phyloP scores from a whole-genome alignment of 2,329 filamentous ascomycete species.

The Zymoseptoria crescenta region DNA sequence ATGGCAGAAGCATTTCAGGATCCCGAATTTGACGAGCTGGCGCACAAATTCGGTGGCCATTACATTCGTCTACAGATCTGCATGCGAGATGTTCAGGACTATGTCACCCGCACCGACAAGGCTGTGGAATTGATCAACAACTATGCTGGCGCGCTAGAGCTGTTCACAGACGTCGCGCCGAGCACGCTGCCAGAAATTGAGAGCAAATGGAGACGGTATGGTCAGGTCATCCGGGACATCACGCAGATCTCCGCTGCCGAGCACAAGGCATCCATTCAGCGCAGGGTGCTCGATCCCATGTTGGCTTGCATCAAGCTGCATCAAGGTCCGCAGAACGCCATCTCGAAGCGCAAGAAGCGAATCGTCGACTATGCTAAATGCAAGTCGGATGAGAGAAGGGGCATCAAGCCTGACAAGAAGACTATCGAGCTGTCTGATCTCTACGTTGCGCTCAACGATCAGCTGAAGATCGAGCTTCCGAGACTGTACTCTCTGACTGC shows the following conservation, averaged over 20 bases:
- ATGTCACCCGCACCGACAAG: slow-evolving; percentile 71
- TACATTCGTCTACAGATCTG: slow-evolving; percentile 89
- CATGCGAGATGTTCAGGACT: slow-evolving; percentile 86
- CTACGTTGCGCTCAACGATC: slow-evolving; percentile 85
- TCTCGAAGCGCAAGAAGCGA: slow-evolving; percentile 93
- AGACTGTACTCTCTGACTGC: slow-evolving; percentile 74
- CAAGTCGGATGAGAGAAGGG: slow-evolving; percentile 66
- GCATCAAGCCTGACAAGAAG: slow-evolving; percentile 82
- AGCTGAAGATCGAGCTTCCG: slow-evolving; percentile 85
- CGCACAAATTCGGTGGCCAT: slow-evolving; percentile 84
- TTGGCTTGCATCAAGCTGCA: slow-evolving; percentile 71
- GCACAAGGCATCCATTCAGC: slow-evolving; percentile 65
- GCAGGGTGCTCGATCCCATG: slow-evolving; percentile 78
- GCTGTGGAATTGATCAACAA: slow-evolving; percentile 75
- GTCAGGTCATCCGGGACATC: slow-evolving; percentile 77
- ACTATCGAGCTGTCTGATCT: slow-evolving; percentile 76
- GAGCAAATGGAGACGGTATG: slow-evolving; percentile 90
- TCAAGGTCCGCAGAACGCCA: slow-evolving; percentile 74
- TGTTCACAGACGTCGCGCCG: slow-evolving; percentile 62
- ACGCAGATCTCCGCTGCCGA: slow-evolving; percentile 75
- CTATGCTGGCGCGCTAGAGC: slow-evolving; percentile 73
- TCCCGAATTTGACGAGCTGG: slow-evolving; percentile 67
- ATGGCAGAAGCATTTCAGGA: slow-evolving; percentile 66
- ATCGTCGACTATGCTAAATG: slow-evolving; percentile 80
- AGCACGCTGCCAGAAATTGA: slow-evolving; percentile 76